Evolutionary conservation across 2,329 filamentous ascomycete genomes (phyloP).

Genomic region (Fusarium metavorans): DNA sequence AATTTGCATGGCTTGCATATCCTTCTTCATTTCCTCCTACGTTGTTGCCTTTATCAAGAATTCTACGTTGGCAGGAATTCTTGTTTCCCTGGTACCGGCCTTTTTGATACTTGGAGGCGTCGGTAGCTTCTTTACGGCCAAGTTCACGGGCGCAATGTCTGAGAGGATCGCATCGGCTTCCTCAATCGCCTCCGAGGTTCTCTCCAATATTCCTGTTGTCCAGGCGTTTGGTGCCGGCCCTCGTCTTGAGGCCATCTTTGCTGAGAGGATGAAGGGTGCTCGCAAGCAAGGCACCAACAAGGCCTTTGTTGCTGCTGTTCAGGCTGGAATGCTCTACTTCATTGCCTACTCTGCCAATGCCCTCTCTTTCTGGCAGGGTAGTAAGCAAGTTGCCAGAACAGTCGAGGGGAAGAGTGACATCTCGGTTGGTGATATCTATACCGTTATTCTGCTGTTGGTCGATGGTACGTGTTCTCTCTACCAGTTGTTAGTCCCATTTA

Average conservation of each 20-base stretch:
- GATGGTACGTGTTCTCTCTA: conserved; percentile 57
- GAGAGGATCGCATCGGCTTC: conserved; percentile 68
- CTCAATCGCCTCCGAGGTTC: conserved; percentile 71
- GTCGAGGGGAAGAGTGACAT: conserved; percentile 50
- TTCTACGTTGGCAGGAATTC: conserved; percentile 70
- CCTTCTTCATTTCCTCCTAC: conserved; percentile 76
- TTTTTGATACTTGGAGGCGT: conserved; percentile 70
- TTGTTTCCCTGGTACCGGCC: conserved; percentile 72
- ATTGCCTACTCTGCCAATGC: conserved; percentile 76
- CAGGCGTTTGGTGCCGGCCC: conserved; percentile 72
- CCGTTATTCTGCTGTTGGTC: conserved; percentile 73
- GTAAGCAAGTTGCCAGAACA: conserved; percentile 59
- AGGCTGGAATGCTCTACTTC: conserved; percentile 74
- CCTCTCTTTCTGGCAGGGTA: conserved; percentile 76
- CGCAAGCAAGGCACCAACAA: conserved; percentile 68
- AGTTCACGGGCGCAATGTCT: conserved; percentile 62
- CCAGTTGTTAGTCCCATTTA: no score
- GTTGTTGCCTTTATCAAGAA: conserved; percentile 76
- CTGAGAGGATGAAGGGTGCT: conserved; percentile 62
- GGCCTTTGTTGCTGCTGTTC: conserved; percentile 65
- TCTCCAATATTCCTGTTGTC: conserved; percentile 71
- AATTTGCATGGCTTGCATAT: conserved; percentile 69
- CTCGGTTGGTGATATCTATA: conserved; percentile 66
- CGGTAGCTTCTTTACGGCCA: conserved; percentile 66
- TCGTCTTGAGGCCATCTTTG: conserved; percentile 71